Percentiles rank a stretch among this genome's conserved stretches.
Evolutionary conservation across 495 filamentous ascomycete species (phyloP).

Genomic region (Lepraria neglecta): DNA sequence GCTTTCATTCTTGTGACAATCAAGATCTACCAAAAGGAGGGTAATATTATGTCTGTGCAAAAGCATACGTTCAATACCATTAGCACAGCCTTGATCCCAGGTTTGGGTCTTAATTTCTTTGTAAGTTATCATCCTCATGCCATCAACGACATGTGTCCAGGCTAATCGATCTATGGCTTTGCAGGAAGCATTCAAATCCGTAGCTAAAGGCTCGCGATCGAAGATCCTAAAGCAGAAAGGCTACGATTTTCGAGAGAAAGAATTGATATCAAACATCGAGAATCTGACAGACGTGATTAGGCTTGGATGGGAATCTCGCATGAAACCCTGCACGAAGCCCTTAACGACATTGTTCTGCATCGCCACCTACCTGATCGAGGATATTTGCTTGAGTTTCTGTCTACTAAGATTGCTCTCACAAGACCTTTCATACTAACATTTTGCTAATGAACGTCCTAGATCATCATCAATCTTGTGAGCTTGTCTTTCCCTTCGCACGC

Average conservation of each 20-base stretch:
- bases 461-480: conserved; percentile 7
- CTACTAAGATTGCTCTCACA: no score
- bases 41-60: conserved; percentile 8
- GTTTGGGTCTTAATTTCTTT: conserved; percentile 25
- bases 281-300: conserved; percentile 15
- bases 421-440: no score
- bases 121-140: no score
- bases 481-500: neutral
- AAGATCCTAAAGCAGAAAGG: neutral
- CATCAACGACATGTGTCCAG: neutral
- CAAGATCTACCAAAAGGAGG: conserved; percentile 6
- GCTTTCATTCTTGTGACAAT: conserved; percentile 5
- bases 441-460: neutral
- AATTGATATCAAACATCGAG: conserved; percentile 18
- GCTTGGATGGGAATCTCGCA: neutral
- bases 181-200: conserved; percentile 25
- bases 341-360: no score
- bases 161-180: neutral
- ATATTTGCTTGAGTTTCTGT: no score
- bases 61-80: conserved; percentile 22
- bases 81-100: conserved; percentile 19
- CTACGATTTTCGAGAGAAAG: conserved; percentile 2
- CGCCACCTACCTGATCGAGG: no score
- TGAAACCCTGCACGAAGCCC: no score
- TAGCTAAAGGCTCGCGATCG: conserved; percentile 18